Conservation (phyloP, 2,329 filamentous ascomycete genomes). For the Epichloe aotearoae region DNA sequence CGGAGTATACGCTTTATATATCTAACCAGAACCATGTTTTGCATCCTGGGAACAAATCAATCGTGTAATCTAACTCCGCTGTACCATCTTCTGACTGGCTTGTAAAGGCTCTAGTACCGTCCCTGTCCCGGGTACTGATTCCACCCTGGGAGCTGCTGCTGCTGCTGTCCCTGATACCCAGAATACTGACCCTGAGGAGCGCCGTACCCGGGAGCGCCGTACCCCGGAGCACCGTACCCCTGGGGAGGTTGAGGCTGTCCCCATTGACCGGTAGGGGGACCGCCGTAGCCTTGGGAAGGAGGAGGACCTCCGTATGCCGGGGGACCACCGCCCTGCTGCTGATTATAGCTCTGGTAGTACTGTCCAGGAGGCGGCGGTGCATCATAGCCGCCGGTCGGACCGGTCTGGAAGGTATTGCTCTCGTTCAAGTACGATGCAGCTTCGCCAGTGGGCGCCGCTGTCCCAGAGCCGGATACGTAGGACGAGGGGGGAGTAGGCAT, state of each 20-base stretch:
- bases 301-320: slow-evolving; percentile 10
- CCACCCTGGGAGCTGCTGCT: slow-evolving; percentile 18
- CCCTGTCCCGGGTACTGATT: slow-evolving; percentile 25
- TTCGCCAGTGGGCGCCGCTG: slow-evolving; percentile 19
- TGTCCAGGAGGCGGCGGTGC: slow-evolving; percentile 20
- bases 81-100: too few species aligned
- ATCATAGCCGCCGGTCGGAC: slow-evolving; percentile 14
- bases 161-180: slow-evolving; percentile 11
- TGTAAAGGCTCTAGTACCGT: slow-evolving; percentile 7
- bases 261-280: slow-evolving; percentile 11
- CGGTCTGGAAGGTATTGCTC: slow-evolving; percentile 10
- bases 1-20: too few species aligned
- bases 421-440: slow-evolving; percentile 17
- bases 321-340: slow-evolving; percentile 6
- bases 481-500: slow-evolving; percentile 16
- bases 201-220: slow-evolving; percentile 13
- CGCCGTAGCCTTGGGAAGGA: slow-evolving; percentile 10
- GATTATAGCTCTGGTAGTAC: slow-evolving; percentile 21
- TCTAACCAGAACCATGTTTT: too few species aligned
- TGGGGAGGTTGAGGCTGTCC: slow-evolving; percentile 6
- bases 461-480: slow-evolving; percentile 17
- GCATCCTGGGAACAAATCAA: too few species aligned
- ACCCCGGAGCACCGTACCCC: slow-evolving; percentile 11
- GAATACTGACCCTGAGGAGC: slow-evolving; percentile 12
- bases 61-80: too few species aligned